Evolutionary conservation across 2,329 filamentous ascomycete species (phyloP).

Genomic region (Hymenoscyphus repandus): DNA sequence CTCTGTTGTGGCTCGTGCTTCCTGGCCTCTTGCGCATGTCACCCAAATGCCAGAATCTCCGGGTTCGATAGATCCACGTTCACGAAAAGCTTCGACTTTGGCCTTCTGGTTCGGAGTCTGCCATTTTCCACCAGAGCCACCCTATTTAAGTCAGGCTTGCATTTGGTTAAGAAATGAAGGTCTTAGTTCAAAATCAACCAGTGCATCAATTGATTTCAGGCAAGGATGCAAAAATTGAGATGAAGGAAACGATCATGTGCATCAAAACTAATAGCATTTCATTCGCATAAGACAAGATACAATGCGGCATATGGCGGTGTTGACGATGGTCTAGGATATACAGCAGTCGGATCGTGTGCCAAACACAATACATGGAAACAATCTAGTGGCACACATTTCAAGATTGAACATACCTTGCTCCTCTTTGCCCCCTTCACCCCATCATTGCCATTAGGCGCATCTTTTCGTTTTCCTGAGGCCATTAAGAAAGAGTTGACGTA

Average conservation of each 20-base stretch:
- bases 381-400: neutral
- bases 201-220: neutral
- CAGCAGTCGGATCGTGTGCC: neutral
- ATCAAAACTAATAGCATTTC: too few species aligned
- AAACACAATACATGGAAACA: neutral
- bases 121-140: constrained; percentile 51
- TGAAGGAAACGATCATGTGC: too few species aligned
- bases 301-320: neutral
- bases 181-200: neutral
- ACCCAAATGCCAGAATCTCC: constrained; percentile 74
- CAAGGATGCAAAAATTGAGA: neutral
- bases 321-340: neutral
- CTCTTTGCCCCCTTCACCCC: constrained; percentile 7
- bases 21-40: constrained; percentile 68
- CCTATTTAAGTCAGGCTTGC: constrained; percentile 16
- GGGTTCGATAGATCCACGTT: constrained; percentile 50
- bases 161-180: neutral
- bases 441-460: constrained; percentile 4
- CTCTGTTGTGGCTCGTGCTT: constrained; percentile 64
- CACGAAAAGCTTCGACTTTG: constrained; percentile 40
- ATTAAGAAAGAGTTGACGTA: neutral
- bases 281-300: too few species aligned
- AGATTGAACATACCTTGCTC: constrained; percentile 6
- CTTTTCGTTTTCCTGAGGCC: constrained; percentile 14
- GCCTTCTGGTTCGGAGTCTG: constrained; percentile 53